Evolutionary conservation across 2,329 filamentous ascomycete species (phyloP).

Genomic region (Paracamarosporium sp.): DNA sequence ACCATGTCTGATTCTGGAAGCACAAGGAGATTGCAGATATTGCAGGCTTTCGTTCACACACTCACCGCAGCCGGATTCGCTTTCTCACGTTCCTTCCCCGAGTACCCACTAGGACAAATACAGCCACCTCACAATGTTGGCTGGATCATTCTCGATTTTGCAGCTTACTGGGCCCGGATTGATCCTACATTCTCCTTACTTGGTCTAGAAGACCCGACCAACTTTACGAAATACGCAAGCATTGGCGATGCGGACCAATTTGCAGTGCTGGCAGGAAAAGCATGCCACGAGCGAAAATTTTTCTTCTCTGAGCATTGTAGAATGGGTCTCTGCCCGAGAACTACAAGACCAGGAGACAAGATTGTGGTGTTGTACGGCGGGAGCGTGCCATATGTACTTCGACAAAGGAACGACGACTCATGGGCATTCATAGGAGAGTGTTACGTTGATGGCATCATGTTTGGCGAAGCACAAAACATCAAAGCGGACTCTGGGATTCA

Average conservation of each 20-base stretch:
- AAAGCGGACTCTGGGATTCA: not conserved
- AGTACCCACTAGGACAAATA: constrained; percentile 15
- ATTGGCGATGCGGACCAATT: constrained; percentile 17
- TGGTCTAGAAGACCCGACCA: not conserved
- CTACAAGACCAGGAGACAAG: constrained; percentile 2
- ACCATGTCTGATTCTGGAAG: not conserved
- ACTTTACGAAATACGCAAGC: not conserved
- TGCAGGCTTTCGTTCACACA: constrained; percentile 13
- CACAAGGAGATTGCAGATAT: not conserved
- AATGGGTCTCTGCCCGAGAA: constrained; percentile 15
- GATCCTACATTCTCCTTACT: constrained; percentile 1
- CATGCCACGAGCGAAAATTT: constrained; percentile 18
- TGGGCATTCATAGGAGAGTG: constrained; percentile 17
- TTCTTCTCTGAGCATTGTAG: constrained; percentile 4
- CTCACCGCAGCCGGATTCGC: constrained; percentile 19
- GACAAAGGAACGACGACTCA: not conserved
- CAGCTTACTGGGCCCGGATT: constrained; percentile 8
- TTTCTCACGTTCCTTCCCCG: constrained; percentile 12
- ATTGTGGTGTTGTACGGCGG: constrained; percentile 14
- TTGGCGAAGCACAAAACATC: constrained; percentile 11
- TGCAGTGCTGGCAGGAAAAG: constrained; percentile 15
- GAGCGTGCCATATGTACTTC: constrained; percentile 17
- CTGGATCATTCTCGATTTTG: constrained; percentile 12
- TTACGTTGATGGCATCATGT: constrained; percentile 19
- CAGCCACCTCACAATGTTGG: constrained; percentile 12